A percentile compares a stretch with the other conserved stretches of the same genome.
Evolutionary conservation across 2,329 filamentous ascomycete species (phyloP).

Genomic region (Microdochium nivale): DNA sequence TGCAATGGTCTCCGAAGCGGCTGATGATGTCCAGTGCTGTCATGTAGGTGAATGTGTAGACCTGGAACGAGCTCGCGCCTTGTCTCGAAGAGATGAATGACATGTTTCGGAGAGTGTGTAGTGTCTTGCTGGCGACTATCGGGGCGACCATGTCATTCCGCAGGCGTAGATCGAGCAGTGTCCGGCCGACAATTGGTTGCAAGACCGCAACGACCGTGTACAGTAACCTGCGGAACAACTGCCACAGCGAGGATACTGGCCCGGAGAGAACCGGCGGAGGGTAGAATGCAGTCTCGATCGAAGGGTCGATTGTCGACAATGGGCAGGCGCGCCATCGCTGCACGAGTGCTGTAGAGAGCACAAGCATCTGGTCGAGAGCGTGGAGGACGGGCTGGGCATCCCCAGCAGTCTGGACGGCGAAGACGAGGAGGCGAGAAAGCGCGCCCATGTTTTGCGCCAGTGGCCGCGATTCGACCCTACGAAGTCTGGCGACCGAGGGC

Average conservation of each 20-base stretch:
- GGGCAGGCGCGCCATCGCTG: conserved; percentile 68
- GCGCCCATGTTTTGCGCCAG: conserved; percentile 60
- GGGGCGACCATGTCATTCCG: conserved; percentile 42
- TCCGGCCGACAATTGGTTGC: conserved; percentile 63
- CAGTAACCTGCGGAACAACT: conserved; percentile 63
- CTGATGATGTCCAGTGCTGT: conserved; percentile 74
- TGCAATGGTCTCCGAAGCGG: conserved; percentile 56
- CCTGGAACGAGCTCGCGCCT: conserved; percentile 67
- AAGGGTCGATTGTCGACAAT: conserved; percentile 62
- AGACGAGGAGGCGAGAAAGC: conserved; percentile 55
- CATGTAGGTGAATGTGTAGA: conserved; percentile 77
- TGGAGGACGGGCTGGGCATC: conserved; percentile 36
- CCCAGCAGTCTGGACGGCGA: conserved; percentile 48
- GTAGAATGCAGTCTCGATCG: conserved; percentile 55
- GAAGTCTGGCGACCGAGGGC: conserved; percentile 50
- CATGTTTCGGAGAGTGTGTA: conserved; percentile 67
- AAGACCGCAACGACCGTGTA: conserved; percentile 69
- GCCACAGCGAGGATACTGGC: conserved; percentile 67
- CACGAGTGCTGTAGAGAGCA: conserved; percentile 57
- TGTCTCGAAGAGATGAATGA: conserved; percentile 75
- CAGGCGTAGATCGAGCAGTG: conserved; percentile 41
- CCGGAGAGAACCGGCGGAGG: conserved; percentile 55
- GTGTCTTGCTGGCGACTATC: conserved; percentile 57
- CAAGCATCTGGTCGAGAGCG: conserved; percentile 52
- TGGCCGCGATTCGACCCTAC: conserved; percentile 49